Conservation (phyloP, 805 yeast genomes). For the Candida coquimbonensis region DNA sequence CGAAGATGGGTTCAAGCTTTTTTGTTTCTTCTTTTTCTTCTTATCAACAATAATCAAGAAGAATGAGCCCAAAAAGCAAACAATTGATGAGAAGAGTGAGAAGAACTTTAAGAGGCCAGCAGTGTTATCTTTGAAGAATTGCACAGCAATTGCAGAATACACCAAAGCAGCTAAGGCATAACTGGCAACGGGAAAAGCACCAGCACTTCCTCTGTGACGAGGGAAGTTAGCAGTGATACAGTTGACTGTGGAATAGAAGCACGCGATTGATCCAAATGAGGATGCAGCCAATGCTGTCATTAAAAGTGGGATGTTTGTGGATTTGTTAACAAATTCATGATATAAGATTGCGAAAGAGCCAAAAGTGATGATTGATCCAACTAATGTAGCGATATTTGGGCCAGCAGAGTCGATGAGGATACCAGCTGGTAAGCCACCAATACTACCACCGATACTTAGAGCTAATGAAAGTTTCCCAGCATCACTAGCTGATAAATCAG, state of each 20-base stretch:
- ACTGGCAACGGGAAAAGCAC: conserved; percentile 23
- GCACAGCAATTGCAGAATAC: conserved; percentile 51
- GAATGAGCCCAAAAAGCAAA: conserved; percentile 27
- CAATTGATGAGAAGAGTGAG: conserved; percentile 38
- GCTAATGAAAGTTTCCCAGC: conserved; percentile 62
- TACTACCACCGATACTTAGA: conserved; percentile 54
- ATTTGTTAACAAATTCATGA: conserved; percentile 35
- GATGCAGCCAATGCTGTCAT: conserved; percentile 43
- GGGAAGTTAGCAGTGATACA: conserved; percentile 56
- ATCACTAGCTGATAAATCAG: conserved; percentile 50
- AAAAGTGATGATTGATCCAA: conserved; percentile 51
- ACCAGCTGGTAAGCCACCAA: conserved; percentile 71
- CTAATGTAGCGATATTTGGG: conserved; percentile 42
- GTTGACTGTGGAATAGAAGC: conserved; percentile 50
- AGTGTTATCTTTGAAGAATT: conserved; percentile 44
- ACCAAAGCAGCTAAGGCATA: conserved; percentile 68
- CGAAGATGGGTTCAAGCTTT: background rate
- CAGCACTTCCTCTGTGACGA: conserved; percentile 42
- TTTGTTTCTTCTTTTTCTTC: conserved; percentile 6
- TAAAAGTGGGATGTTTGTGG: conserved; percentile 34
- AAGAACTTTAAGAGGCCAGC: conserved; percentile 51
- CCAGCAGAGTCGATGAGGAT: conserved; percentile 56
- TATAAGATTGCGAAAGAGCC: conserved; percentile 47
- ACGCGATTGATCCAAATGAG: conserved; percentile 62
- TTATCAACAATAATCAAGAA: conserved; percentile 21